These are phyloP conservation scores for Populus tremula DNA, from an alignment of 345 rosid species.

Conservation along the genomic window DNA sequence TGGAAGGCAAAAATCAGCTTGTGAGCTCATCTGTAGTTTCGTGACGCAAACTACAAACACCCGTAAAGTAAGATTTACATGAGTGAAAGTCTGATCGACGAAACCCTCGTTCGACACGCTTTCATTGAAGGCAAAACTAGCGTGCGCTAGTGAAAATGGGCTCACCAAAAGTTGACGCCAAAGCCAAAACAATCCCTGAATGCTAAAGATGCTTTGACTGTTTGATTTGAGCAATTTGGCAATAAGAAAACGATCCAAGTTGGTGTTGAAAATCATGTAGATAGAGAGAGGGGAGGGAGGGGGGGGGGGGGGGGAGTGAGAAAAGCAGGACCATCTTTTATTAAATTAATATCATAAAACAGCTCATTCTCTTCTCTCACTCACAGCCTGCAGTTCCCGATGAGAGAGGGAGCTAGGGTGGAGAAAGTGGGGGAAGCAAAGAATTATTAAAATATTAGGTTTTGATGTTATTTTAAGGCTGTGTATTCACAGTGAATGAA, in stretches of 20 bases:
- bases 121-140: not conserved
- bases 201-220: constrained; percentile 16
- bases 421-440: constrained; percentile 15
- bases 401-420: constrained; percentile 13
- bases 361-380: constrained; percentile 1
- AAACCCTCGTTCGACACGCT: not conserved
- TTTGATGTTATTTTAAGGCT: not conserved
- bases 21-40: not conserved
- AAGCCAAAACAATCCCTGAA: constrained; percentile 4
- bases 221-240: constrained; percentile 19
- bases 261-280: constrained; percentile 29
- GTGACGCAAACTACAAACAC: not conserved
- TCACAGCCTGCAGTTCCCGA: constrained; percentile 34
- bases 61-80: not conserved
- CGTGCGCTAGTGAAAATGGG: not conserved
- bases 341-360: not conserved
- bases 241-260: constrained; percentile 18
- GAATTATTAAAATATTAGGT: not conserved
- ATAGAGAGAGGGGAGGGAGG: constrained; percentile 9
- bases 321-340: not conserved
- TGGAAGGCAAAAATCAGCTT: not conserved
- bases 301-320: not conserved
- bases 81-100: not conserved
- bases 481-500: not conserved
- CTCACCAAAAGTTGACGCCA: not conserved